Evolutionary conservation across 2,329 filamentous ascomycete species (phyloP).

Genomic region (Ophiostoma ips): DNA sequence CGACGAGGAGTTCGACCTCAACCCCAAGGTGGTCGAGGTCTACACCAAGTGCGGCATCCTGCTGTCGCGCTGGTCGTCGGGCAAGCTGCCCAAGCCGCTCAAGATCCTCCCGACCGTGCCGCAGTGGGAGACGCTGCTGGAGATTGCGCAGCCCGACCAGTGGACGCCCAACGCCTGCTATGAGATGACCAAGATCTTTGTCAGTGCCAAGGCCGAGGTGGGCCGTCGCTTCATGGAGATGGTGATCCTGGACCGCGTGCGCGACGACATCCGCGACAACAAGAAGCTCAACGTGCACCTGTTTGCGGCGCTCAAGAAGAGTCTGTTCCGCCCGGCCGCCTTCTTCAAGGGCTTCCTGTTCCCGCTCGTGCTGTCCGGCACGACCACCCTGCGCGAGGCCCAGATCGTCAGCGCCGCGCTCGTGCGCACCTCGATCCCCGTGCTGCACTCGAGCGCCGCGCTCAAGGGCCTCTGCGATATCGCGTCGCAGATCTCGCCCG

Average conservation of each 20-base stretch:
- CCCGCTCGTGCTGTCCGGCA: slow-evolving; percentile 69
- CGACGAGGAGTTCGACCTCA: slow-evolving; percentile 56
- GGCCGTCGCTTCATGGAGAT: slow-evolving; percentile 78
- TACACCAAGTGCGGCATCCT: slow-evolving; percentile 82
- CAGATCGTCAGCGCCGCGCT: slow-evolving; percentile 83
- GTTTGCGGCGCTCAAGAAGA: slow-evolving; percentile 87
- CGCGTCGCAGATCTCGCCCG: slow-evolving; percentile 74
- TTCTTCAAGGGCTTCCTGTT: slow-evolving; percentile 95
- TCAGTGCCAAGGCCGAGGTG: slow-evolving; percentile 65
- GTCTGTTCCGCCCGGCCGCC: slow-evolving; percentile 81
- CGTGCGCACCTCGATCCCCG: slow-evolving; percentile 70
- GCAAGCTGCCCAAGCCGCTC: slow-evolving; percentile 94
- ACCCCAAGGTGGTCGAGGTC: slow-evolving; percentile 83
- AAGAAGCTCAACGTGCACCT: slow-evolving; percentile 93
- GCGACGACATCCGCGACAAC: slow-evolving; percentile 83
- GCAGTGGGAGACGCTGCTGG: slow-evolving; percentile 47
- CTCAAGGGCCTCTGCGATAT: slow-evolving; percentile 90
- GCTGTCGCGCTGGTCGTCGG: slow-evolving; percentile 77
- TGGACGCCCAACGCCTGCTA: slow-evolving; percentile 68
- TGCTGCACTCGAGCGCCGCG: slow-evolving; percentile 83
- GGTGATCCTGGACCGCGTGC: slow-evolving; percentile 78
- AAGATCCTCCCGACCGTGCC: slow-evolving; percentile 90
- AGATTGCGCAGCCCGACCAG: slow-evolving; percentile 39
- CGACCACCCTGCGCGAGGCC: slow-evolving; percentile 85
- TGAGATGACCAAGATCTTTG: slow-evolving; percentile 84